Conservation (phyloP, 495 filamentous ascomycete genomes). For the Annulohypoxylon bovei region DNA sequence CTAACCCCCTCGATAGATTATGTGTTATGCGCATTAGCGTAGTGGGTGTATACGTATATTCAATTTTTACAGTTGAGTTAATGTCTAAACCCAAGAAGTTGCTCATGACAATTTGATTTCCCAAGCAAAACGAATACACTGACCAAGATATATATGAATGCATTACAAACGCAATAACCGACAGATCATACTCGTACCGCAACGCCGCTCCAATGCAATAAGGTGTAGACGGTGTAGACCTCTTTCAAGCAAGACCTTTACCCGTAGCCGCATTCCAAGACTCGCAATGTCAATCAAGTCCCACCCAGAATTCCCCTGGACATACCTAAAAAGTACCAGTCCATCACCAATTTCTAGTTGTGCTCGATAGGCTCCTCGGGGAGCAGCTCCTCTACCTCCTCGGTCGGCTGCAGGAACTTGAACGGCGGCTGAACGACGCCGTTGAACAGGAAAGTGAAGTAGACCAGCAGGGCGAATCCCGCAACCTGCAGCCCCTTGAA, state of each 20-base stretch:
- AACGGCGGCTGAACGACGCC: slow-evolving; percentile 86
- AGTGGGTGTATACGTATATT: no score
- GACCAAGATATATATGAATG: slow-evolving; percentile 9
- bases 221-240: not conserved
- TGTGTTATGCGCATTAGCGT: no score
- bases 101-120: slow-evolving; percentile 5
- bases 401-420: slow-evolving; percentile 55
- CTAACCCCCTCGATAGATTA: no score
- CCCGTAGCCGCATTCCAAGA: not conserved
- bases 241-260: not conserved
- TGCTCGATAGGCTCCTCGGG: slow-evolving; percentile 90
- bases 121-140: not conserved
- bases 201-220: slow-evolving; percentile 42
- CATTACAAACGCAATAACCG: slow-evolving; percentile 5
- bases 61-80: not conserved
- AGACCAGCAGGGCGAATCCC: slow-evolving; percentile 89
- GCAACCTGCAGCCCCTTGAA: slow-evolving; percentile 98
- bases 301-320: not conserved
- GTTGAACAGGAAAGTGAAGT: slow-evolving; percentile 97
- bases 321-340: not conserved
- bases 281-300: not conserved
- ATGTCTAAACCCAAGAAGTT: not conserved
- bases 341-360: slow-evolving; percentile 43
- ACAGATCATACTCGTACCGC: not conserved
- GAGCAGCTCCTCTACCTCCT: slow-evolving; percentile 75